Conservation (phyloP, 352 stramenopile genomes). For the Thraustotheca clavata region DNA sequence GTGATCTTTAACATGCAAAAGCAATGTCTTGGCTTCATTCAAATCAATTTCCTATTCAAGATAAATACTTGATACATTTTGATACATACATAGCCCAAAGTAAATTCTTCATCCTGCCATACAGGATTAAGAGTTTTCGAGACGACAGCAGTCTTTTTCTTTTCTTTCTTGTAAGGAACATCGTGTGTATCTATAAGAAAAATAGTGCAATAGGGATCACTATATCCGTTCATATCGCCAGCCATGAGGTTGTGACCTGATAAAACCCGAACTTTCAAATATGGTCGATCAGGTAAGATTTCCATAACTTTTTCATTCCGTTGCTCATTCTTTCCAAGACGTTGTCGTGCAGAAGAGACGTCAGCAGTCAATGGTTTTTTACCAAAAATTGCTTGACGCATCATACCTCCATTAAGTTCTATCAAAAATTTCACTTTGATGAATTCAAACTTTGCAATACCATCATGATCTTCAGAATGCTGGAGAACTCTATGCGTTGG, state of each 20-base stretch:
- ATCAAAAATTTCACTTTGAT: neutral
- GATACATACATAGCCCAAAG: slow-evolving; percentile 43
- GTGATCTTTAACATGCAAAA: slow-evolving; percentile 70
- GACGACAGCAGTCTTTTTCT: slow-evolving; percentile 61
- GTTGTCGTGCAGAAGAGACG: slow-evolving; percentile 45
- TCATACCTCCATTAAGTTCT: slow-evolving; percentile 12
- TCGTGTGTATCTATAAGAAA: slow-evolving; percentile 44
- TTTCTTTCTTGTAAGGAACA: slow-evolving; percentile 29
- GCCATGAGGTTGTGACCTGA: slow-evolving; percentile 48
- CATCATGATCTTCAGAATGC: slow-evolving; percentile 11
- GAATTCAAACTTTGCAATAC: neutral
- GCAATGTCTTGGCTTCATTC: slow-evolving; percentile 31
- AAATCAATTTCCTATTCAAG: slow-evolving; percentile 38
- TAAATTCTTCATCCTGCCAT: slow-evolving; percentile 53
- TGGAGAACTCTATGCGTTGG: slow-evolving; percentile 11
- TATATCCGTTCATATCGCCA: slow-evolving; percentile 56
- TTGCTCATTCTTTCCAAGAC: slow-evolving; percentile 47
- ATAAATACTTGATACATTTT: neutral
- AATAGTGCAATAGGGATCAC: slow-evolving; percentile 65
- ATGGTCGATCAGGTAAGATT: slow-evolving; percentile 26
- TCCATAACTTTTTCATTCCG: slow-evolving; percentile 39
- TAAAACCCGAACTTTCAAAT: slow-evolving; percentile 46
- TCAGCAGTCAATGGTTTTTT: slow-evolving; percentile 29
- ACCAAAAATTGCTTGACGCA: slow-evolving; percentile 19
- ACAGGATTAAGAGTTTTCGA: slow-evolving; percentile 61